Evolutionary conservation across 1,284 basidiomycete species (phyloP), one percentile per base, ranked within the genome.

Genomic region (Tetrapyrgos nigripes): DNA sequence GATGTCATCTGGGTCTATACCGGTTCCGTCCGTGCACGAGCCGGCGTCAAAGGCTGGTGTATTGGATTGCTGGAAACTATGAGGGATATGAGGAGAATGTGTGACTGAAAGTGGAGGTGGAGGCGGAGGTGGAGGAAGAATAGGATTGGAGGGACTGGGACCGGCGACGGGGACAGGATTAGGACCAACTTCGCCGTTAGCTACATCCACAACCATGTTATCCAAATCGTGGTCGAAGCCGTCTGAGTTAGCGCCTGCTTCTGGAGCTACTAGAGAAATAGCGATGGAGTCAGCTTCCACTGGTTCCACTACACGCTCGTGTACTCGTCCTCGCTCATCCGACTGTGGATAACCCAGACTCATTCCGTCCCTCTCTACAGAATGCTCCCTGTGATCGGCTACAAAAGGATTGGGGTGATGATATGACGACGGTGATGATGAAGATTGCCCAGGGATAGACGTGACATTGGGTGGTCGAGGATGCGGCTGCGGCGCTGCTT

Each of bases 401-500:
- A 4, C 28, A 21, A 51, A 51, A 10, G 50, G 23, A 6, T 23
- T 19, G 5, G 50, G 5, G 14, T 21, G 28, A 17, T 31, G n/a
- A n/a, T n/a, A n/a, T n/a, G n/a, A 26, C 2, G 50, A 51, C 19
- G 28, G 31, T 10, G 29, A 3, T 6, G 29, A n/a, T 21, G 21
- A 29, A 48, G 46, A 26, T 24, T 13, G 46, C 5, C 14, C 27
- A 13, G 48, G 27, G 26, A 49, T 19, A 29, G 46, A 47, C 24
- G 14, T 24, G 5, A 13, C 46, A 5, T 47, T 24, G 46, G 21
- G 4, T 24, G 19, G 23, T 26, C 50, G 44, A 27, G 44, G 59
- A n/a, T n/a, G n/a, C n/a, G n/a, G n/a, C n/a, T n/a, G n/a, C 4
- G 55, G 48, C 31, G 51, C 43, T 35, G 50, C 52, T 14, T 48